A percentile compares a stretch with the other conserved stretches of the same genome.
Evolutionary conservation across 78 protist species (phyloP).

Genomic region (Dictyostelium firmibasis): DNA sequence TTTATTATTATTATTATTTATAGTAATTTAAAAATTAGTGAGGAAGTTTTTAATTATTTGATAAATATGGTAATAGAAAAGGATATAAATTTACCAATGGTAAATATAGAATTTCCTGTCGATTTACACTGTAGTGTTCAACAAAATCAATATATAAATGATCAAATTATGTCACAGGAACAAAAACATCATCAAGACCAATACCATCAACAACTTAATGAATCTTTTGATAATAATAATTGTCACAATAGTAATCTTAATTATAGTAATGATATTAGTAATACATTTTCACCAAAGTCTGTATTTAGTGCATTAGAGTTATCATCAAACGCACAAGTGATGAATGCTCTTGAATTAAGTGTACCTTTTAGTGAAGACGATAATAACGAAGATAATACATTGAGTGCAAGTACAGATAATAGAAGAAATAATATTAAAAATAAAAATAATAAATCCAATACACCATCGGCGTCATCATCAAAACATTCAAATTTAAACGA

Average conservation of each 20-base stretch:
- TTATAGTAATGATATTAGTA: not conserved
- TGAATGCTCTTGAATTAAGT: not conserved
- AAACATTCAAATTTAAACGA: not conserved
- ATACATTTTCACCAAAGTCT: constrained; percentile 1
- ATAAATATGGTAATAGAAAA: not conserved
- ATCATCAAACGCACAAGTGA: not conserved
- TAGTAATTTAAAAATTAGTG: constrained; percentile 1
- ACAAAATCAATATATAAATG: not conserved
- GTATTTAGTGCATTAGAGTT: not conserved
- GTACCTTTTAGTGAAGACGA: not conserved
- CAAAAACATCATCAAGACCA: not conserved
- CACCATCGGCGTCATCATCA: not conserved
- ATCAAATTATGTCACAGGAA: not conserved
- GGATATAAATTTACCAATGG: not conserved
- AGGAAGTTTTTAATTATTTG: not conserved
- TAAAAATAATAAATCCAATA: not conserved
- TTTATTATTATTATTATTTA: not conserved
- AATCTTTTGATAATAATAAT: too few species aligned
- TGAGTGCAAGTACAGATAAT: not conserved
- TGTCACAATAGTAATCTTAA: not conserved
- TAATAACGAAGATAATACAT: not conserved
- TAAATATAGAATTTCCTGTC: not conserved
- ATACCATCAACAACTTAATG: not conserved
- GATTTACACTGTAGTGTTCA: not conserved
- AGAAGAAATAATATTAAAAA: not conserved